Conservation (phyloP, 139 green algal species). For the Astrephomene gubernaculifera region DNA sequence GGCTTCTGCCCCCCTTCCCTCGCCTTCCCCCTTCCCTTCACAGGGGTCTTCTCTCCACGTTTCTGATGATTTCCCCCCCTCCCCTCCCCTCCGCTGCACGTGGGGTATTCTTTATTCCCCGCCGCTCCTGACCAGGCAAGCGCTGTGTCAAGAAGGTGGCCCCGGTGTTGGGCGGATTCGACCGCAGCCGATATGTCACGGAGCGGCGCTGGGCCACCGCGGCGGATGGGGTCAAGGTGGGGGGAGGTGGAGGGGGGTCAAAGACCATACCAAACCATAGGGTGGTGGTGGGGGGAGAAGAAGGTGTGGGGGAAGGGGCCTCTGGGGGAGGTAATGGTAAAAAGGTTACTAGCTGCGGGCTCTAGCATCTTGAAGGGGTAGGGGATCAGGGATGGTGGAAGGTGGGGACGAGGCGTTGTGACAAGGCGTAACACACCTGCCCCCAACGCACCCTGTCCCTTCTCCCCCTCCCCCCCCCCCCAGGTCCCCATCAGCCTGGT, state of each 20-base stretch:
- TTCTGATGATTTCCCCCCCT: too few species aligned
- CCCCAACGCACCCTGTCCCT: neutral
- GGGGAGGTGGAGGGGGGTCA: neutral
- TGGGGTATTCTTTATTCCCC: too few species aligned
- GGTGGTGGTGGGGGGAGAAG: neutral
- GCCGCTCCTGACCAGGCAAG: too few species aligned
- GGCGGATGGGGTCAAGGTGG: constrained; percentile 65
- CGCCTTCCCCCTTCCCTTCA: too few species aligned
- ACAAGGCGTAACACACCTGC: too few species aligned
- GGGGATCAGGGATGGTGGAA: neutral
- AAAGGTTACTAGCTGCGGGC: too few species aligned
- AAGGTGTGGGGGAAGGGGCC: neutral
- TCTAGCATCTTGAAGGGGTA: neutral
- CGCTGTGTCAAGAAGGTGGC: constrained; percentile 81
- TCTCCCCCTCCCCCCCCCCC: neutral
- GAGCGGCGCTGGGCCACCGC: constrained; percentile 84
- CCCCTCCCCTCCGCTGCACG: too few species aligned
- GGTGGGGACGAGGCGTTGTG: neutral
- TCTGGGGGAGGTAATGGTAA: too few species aligned
- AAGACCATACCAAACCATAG: neutral
- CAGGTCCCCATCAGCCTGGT: constrained; percentile 83
- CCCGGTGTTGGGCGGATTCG: constrained; percentile 87
- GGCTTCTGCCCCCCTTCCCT: too few species aligned
- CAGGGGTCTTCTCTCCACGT: too few species aligned
- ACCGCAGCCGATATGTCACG: constrained; percentile 78